These are phyloP conservation scores for Henckelia pumila DNA, from an alignment of 257 asterid species.

Conservation along the genomic window DNA sequence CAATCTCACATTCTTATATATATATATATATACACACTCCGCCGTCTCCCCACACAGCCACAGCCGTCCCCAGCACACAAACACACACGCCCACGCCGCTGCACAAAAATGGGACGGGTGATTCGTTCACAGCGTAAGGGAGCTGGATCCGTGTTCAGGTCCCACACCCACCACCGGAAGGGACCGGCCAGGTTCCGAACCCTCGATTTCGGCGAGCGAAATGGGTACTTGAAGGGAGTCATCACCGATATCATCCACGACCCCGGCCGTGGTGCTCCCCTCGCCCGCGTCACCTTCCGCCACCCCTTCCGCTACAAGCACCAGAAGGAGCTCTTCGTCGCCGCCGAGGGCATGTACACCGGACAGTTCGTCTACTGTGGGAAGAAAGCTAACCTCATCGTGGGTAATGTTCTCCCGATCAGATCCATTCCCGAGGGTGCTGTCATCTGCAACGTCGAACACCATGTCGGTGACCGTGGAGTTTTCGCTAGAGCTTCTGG, in stretches of 20 bases:
- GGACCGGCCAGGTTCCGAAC: constrained; percentile 73
- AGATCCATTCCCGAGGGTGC: constrained; percentile 81
- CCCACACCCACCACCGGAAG: constrained; percentile 82
- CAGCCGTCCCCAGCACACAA: constrained; percentile 2
- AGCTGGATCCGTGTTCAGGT: constrained; percentile 68
- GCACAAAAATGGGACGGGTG: constrained; percentile 59
- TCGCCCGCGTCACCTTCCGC: constrained; percentile 67
- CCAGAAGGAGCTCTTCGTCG: constrained; percentile 75
- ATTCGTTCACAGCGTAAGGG: constrained; percentile 82
- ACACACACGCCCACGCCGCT: background rate
- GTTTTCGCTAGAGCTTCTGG: constrained; percentile 74
- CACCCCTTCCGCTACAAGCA: constrained; percentile 77
- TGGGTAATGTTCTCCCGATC: constrained; percentile 67
- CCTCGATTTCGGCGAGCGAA: constrained; percentile 78
- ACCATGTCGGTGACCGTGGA: constrained; percentile 73
- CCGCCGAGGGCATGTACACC: constrained; percentile 74
- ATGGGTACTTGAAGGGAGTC: constrained; percentile 78
- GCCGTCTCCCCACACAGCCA: too few species aligned
- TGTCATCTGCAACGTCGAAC: constrained; percentile 75
- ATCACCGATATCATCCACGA: constrained; percentile 68
- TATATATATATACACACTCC: too few species aligned
- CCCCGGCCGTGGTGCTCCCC: constrained; percentile 81
- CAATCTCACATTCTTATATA: too few species aligned
- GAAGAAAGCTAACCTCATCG: constrained; percentile 61
- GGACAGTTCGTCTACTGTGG: constrained; percentile 74